Evolutionary conservation across 805 yeast species (phyloP), one percentile per base, ranked within the genome.

Genomic region (Maudiozyma turicensis): DNA sequence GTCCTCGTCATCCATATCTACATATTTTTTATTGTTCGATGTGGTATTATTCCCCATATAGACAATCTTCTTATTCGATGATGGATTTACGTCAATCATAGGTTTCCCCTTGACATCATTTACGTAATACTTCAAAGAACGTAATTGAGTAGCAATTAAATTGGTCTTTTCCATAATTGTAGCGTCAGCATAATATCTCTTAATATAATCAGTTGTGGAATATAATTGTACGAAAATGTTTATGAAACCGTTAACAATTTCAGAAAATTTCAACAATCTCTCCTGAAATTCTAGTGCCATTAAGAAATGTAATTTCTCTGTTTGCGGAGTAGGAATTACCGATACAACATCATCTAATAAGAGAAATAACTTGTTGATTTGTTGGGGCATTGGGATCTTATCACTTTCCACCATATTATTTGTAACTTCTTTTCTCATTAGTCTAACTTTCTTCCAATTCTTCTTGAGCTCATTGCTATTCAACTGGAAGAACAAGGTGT

Each of bases 401-500:
- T 34, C 35, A 34, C 48, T 33, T 1, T 61, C 43, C 5, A 52
- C 52, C 13, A 44, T 48, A 13, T 52, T 49, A 34, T 44, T 35
- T 9, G 56, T 64, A 33, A 50, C 58, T 33, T 56, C 54, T 9
- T 60, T 59, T 41, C 51, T 47, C 15, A 57, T 43, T 13, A 53
- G 49, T 44, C 52, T 65, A 48, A 64, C 65, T 32, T 62, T 68
- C 3, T 58, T 50, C 60, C 75, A 74, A 0, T 80, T 76, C 39
- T 66, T 67, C 15, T 68, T 65, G 50, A 76, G 76, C 47, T 72
- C 77, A 37, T 75, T 71, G 13, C 61, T 68, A 3, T 72, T 72
- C 47, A 82, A 67, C 58, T 81, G 86, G 43, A 77, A 59, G 53
- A 72, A 75, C n/a, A 82, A 64, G 0, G 81, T 73, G 52, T 75